Conservation (phyloP, 192 early-diverging fungal species). For the Coemansia biformis region DNA sequence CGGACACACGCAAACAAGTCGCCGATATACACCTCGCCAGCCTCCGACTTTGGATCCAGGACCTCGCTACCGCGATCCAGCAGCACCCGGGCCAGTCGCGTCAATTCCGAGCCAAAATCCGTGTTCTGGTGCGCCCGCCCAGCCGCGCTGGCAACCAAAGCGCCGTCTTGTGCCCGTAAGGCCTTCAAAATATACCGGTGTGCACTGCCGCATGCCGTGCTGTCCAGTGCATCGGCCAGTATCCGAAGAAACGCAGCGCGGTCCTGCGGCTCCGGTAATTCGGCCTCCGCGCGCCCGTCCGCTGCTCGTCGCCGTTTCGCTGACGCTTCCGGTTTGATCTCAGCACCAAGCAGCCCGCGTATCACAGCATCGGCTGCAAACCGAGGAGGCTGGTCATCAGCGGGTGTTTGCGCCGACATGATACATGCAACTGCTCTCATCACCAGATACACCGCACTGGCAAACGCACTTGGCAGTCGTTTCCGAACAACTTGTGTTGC, state of each 20-base stretch:
- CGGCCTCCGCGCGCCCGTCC: neutral
- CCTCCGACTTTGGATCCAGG: neutral
- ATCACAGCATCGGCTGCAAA: slow-evolving; percentile 21
- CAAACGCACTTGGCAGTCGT: too few relatives aligned
- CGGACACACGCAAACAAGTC: slow-evolving; percentile 36
- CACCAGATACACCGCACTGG: neutral
- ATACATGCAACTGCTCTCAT: slow-evolving; percentile 2
- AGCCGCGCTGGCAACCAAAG: slow-evolving; percentile 1
- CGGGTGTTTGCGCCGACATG: neutral
- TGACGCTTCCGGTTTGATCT: neutral
- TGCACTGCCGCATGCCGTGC: neutral
- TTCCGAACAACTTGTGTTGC: neutral
- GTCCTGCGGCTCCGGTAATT: neutral
- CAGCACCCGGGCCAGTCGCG: slow-evolving; percentile 7
- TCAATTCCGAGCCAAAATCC: neutral
- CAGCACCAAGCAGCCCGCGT: slow-evolving; percentile 9
- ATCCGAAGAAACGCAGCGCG: slow-evolving; percentile 1
- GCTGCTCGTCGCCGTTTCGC: slow-evolving; percentile 4
- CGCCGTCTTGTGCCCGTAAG: slow-evolving; percentile 13
- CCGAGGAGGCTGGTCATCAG: neutral
- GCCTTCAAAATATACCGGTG: slow-evolving; percentile 16
- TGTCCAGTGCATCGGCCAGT: slow-evolving; percentile 10
- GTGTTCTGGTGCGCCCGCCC: neutral
- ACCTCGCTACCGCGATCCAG: slow-evolving; percentile 2
- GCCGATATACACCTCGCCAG: slow-evolving; percentile 3